Conservation (phyloP, 2,329 filamentous ascomycete genomes). For the Cadophora gregata region DNA sequence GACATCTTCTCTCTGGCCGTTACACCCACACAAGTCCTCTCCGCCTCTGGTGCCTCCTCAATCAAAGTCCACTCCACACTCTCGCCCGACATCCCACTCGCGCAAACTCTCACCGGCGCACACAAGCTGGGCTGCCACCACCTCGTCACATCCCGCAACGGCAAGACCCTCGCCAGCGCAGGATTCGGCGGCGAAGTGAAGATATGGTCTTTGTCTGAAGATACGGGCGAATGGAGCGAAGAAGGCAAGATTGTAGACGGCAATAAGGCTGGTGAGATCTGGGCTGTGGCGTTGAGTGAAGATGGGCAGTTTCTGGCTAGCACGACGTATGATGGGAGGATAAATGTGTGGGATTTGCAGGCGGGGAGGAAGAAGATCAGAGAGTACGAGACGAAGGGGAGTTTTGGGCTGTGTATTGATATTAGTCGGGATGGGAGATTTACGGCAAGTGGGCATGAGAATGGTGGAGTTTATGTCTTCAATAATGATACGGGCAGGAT, state of each 20-base stretch:
- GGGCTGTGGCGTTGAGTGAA: slow-evolving; percentile 85
- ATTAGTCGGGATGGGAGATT: slow-evolving; percentile 79
- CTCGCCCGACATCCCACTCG: slow-evolving; percentile 73
- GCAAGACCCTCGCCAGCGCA: slow-evolving; percentile 76
- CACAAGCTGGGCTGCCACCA: slow-evolving; percentile 94
- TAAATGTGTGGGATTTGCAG: slow-evolving; percentile 83
- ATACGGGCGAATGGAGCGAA: slow-evolving; percentile 59
- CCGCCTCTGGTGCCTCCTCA: slow-evolving; percentile 82
- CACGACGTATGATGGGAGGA: slow-evolving; percentile 84
- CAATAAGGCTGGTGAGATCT: slow-evolving; percentile 74
- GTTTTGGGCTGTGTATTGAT: slow-evolving; percentile 89
- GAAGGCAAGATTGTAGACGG: slow-evolving; percentile 56
- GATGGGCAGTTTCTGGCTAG: slow-evolving; percentile 86
- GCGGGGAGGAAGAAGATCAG: slow-evolving; percentile 68
- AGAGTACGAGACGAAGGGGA: slow-evolving; percentile 90
- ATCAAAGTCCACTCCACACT: slow-evolving; percentile 81
- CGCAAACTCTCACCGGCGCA: slow-evolving; percentile 78
- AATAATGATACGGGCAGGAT: slow-evolving; percentile 88
- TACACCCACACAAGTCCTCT: slow-evolving; percentile 76
- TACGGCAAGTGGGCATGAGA: slow-evolving; percentile 92
- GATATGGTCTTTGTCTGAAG: slow-evolving; percentile 75
- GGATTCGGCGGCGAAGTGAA: slow-evolving; percentile 91
- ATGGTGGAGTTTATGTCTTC: slow-evolving; percentile 91
- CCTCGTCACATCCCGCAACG: slow-evolving; percentile 72
- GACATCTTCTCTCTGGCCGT: slow-evolving; percentile 86